Percentiles rank a stretch among this genome's conserved stretches.
phyloP scores from a whole-genome alignment of 345 rosid genomes.

The Eucalyptus victrix region DNA sequence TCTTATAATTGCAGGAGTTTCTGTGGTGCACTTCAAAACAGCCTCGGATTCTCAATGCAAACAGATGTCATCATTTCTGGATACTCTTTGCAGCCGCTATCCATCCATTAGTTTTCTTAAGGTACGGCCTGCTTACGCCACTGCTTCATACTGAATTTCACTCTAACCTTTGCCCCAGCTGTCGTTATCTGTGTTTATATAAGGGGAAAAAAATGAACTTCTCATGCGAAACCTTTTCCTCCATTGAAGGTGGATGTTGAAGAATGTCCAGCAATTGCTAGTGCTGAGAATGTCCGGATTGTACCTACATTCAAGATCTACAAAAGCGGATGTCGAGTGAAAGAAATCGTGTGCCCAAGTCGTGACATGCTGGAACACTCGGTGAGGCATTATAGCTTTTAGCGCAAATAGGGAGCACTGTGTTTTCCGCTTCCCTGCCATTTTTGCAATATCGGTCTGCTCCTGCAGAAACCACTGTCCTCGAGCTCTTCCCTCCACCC shows the following conservation, averaged over 20 bases:
- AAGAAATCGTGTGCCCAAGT: conserved; percentile 92
- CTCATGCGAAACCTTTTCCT: not conserved
- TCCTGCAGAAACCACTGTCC: not conserved
- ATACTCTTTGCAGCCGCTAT: conserved; percentile 66
- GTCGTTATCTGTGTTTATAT: not conserved
- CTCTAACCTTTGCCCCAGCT: not conserved
- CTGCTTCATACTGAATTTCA: not conserved
- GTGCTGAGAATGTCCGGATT: conserved; percentile 71
- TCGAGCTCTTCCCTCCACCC: conserved; percentile 10
- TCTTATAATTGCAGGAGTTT: conserved; percentile 35
- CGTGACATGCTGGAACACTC: conserved; percentile 77
- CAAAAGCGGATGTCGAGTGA: conserved; percentile 69
- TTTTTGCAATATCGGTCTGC: not conserved
- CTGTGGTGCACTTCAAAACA: conserved; percentile 58
- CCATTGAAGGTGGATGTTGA: conserved; percentile 58
- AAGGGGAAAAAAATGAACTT: not conserved
- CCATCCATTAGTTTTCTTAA: conserved; percentile 79
- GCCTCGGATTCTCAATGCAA: conserved; percentile 65
- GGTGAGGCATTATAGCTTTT: conserved; percentile 89
- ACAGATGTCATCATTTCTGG: conserved; percentile 70
- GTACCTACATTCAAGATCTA: conserved; percentile 97
- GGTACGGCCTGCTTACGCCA: conserved; percentile 21
- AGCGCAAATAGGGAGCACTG: conserved; percentile 20
- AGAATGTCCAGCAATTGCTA: conserved; percentile 37
- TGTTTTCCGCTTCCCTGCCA: not conserved